Percentiles rank a stretch among this genome's conserved stretches.
These are phyloP conservation scores for Trichoderma koningii DNA, from an alignment of 2,329 filamentous ascomycete species.

Conservation along the genomic window DNA sequence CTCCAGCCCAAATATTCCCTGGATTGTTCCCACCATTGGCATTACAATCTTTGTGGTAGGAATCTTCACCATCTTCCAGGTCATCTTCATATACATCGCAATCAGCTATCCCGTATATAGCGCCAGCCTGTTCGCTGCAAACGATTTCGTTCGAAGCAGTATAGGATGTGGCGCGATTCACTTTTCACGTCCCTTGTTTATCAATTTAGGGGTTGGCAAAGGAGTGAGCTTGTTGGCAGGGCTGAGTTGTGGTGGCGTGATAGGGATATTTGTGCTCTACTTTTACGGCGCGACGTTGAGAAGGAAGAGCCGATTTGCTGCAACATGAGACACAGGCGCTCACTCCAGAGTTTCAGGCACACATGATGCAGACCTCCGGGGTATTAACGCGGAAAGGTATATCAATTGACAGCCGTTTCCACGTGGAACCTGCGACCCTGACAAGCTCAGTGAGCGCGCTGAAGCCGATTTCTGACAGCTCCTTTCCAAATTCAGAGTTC, in stretches of 20 bases:
- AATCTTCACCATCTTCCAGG: constrained; percentile 5
- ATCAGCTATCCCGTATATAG: constrained; percentile 11
- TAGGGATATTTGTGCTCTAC: constrained; percentile 12
- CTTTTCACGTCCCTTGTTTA: constrained; percentile 12
- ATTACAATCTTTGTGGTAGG: background rate
- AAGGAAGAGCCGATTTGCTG: constrained; percentile 7
- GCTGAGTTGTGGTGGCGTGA: constrained; percentile 1
- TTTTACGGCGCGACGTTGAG: constrained; percentile 10
- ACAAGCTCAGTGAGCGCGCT: background rate
- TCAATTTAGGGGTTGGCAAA: constrained; percentile 1
- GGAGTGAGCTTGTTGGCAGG: constrained; percentile 2
- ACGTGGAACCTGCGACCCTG: background rate
- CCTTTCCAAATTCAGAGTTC: background rate
- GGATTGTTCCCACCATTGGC: constrained; percentile 8
- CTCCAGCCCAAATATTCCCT: background rate
- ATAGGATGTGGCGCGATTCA: constrained; percentile 13
- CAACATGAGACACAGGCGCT: background rate
- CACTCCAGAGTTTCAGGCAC: no score
- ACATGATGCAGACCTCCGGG: no score
- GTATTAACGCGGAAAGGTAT: no score
- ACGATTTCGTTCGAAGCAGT: constrained; percentile 11
- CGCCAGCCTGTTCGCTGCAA: constrained; percentile 15
- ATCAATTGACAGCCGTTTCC: no score
- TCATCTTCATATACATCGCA: constrained; percentile 3
- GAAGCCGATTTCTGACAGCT: background rate